These are phyloP conservation scores for Rhodotorula babjevae DNA, from an alignment of 768 basidiomycete genomes.

Conservation along the genomic window DNA sequence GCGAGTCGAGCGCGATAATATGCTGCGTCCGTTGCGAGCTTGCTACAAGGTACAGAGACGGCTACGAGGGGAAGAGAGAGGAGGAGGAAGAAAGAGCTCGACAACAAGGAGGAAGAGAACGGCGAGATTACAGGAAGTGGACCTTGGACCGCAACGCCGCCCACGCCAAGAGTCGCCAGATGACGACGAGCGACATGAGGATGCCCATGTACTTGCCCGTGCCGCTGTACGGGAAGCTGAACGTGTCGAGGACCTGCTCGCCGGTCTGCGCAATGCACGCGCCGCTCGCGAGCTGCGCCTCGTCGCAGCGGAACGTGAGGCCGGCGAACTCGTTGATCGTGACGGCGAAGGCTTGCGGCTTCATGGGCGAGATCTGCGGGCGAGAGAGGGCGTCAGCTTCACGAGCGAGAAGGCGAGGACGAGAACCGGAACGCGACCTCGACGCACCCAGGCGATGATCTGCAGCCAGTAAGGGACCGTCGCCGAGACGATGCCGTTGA, in stretches of 20 bases:
- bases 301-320: conserved; percentile 46
- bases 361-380: conserved; percentile 28
- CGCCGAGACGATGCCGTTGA: conserved; percentile 44
- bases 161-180: conserved; percentile 44
- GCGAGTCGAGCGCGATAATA: too few species aligned
- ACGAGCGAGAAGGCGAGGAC: neutral
- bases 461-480: conserved; percentile 46
- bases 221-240: conserved; percentile 34
- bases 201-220: conserved; percentile 40
- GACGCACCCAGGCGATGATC: conserved; percentile 41
- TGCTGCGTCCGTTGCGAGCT: too few species aligned
- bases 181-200: conserved; percentile 41
- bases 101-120: too few species aligned
- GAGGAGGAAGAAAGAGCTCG: too few species aligned
- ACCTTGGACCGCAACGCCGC: conserved; percentile 22
- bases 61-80: too few species aligned
- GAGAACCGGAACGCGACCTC: too few species aligned
- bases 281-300: conserved; percentile 43
- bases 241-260: conserved; percentile 46
- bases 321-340: conserved; percentile 49
- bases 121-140: conserved; percentile 8
- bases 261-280: conserved; percentile 48
- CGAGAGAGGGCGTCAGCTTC: neutral
- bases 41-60: too few species aligned
- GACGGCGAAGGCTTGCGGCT: conserved; percentile 45